A percentile compares a stretch with the other conserved stretches of the same genome.
Conservation (phyloP, 2,329 filamentous ascomycete genomes). For the Phialophora expanda region DNA sequence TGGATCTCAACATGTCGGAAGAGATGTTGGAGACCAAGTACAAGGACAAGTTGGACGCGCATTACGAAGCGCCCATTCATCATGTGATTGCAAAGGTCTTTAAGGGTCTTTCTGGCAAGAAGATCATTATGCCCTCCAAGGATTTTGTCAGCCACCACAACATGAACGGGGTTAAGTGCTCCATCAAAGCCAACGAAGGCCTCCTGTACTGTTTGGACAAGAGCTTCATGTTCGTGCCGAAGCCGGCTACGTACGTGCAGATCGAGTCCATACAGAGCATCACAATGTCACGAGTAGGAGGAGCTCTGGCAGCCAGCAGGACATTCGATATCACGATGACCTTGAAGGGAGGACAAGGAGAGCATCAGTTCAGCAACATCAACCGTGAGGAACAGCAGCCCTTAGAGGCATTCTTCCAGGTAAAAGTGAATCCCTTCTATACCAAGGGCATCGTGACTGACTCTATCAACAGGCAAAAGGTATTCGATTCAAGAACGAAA, state of each 20-base stretch:
- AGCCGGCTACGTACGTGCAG: constrained; percentile 94
- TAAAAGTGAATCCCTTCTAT: constrained; percentile 10
- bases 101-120: constrained; percentile 90
- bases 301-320: constrained; percentile 87
- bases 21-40: constrained; percentile 71
- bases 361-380: constrained; percentile 98
- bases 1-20: constrained; percentile 95
- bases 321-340: constrained; percentile 97
- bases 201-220: constrained; percentile 97
- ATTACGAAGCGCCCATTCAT: constrained; percentile 93
- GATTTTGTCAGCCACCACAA: constrained; percentile 90
- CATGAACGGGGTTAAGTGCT: constrained; percentile 96
- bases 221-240: constrained; percentile 98
- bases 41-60: constrained; percentile 82
- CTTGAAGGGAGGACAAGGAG: constrained; percentile 82
- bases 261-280: constrained; percentile 91
- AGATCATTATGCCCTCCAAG: constrained; percentile 89
- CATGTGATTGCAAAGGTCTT: constrained; percentile 96
- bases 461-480: constrained; percentile 67
- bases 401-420: constrained; percentile 94
- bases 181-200: constrained; percentile 99
- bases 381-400: constrained; percentile 97
- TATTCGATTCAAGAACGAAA: constrained; percentile 96
- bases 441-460: constrained; percentile 6
- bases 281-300: constrained; percentile 93